Evolutionary conservation across 768 basidiomycete genomes (phyloP), one percentile per base, ranked within the genome.

Genomic region (Sarcomyxa edulis): DNA sequence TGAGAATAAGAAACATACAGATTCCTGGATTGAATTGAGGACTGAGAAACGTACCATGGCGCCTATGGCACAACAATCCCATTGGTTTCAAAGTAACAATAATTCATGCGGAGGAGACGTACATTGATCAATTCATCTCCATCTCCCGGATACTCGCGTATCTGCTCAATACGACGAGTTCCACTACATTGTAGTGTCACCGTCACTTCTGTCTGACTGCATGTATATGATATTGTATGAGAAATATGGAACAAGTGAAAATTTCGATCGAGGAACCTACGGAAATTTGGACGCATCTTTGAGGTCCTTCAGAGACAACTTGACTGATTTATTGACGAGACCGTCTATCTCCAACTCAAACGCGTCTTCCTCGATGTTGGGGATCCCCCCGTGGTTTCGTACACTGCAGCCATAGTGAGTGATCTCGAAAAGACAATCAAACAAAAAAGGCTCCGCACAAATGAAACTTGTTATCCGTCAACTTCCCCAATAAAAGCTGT

Each of bases 121-220:
- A n/a, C 69, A 33, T 69, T 70, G 44, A 71, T 71, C 18, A 76
- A 54, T 42, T 74, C 74, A 37, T 74, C 72, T 18, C 71, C 73
- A 23, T 76, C 74, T 9, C 72, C 74, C 3, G 73, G 73, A 44
- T 75, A 74, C 45, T 71, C 59, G 25, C 53, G 45, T 37, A 76
- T 74, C 48, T 76, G 74, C 37, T 74, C 70, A 7, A 73, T 62
- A 18, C 74, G 68, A 7, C 75, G 56, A 0, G 72, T 75, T 6
- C 75, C 72, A 30, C 68, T 72, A 52, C 74, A 76, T 48, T 75
- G 74, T 12, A 76, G 49, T n/a, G 73, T 75, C 22, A 74, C 66
- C 0, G 74, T 73, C 6, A 75, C 61, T 47, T 72, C 67, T 3
- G 45, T 42, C 55, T 74, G 73, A 3, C 72, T 72, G 39, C 18